Base-by-base conservation (phyloP, 2,329 filamentous ascomycete species). In the Pyricularia sp. region DNA sequence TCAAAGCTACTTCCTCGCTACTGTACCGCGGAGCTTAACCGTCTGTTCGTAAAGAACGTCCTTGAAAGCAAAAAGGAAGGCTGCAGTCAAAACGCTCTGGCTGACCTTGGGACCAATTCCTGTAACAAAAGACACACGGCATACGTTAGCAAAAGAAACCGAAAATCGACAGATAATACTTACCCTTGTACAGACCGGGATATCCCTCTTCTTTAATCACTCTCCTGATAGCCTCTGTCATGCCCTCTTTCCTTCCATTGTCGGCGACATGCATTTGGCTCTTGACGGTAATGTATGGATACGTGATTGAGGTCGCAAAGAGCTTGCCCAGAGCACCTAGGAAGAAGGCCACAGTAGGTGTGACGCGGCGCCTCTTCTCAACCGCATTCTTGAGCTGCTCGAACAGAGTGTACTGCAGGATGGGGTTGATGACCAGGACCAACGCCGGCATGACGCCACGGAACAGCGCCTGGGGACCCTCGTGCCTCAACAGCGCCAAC, bases 231-330 rank as follows among this genome's bases (percentile, higher is more conserved):
- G 89, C 92, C 72, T 89, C 86, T 68, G 89, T 84, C 85, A 97
- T 91, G 73, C 90, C 91, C 81, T 96, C 91, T 80, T 91, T 91
- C 72, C 88, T 89, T 71, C 88, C 89, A 75, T 88, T 88, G 71
- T 86, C 89, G 31, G 94, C 93, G 71, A 99, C 93, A 79, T 99
- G 95, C 88, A 97, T 97, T 78, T 93, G 88, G 80, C 93, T 97
- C 89, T 99, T 99, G 75, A 99, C 91, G 4, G 95, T 99, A 78
- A 99, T 98, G 78, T 99, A 99, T 12, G 95, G 95, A 79, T 99
- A 99, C 6, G 95, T 99, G 75, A 98, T 92, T 71, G 85, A 89
- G 2, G 95, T 99, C 28, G 95, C 95, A 71, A 97, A 89, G 72
- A 99, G 85, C 86, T 99, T 99, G 79, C 95, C 94, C 36, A 98